Base-by-base conservation (phyloP, 2,329 filamentous ascomycete species). In the Penicillium crustosum region DNA sequence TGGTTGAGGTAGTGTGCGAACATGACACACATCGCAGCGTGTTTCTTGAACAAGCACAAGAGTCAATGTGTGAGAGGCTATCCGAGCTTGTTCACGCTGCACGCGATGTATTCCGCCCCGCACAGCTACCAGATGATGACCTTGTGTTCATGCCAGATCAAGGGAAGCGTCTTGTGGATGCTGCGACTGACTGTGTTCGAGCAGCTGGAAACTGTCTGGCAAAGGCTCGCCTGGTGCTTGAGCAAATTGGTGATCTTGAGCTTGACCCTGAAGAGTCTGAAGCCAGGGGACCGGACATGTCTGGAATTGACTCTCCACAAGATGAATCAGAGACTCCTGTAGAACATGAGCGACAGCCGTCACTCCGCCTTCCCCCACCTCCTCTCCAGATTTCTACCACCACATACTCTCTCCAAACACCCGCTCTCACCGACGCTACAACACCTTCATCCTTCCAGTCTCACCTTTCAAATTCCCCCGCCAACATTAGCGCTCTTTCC, bases 191-290 rank as follows among this genome's bases (percentile, higher is more conserved):
- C 59, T 97, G 93, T 70, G 93, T 99, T 27, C 88, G 91, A 65
- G 89, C 91, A 23, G 92, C 93, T 44, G 93, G 93, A 41, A 92
- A 96, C 66, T 97, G 93, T 73, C 89, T 96, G 21, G 88, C 89
- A 7, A 93, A 93, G 76, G 89, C 93, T 12, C 91, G 91, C 68
- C 83, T 86, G 71, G 86, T 95, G 44, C 89, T 99, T 57, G 92
- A 96, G 75, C 84, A 89, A 60, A 91, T 94, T 62, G 92, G 93
- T 21, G 93, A 96, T 73, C 96, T 96, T 64, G 92, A 96, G 73
- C 86, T 93, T 64, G 86, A 89, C 64, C 74, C 80, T 31, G 75
- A 89, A 27, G 83, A 81, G 8, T 81, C 61, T 35, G 53, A 64
- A 42, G n/a, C 54, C 36, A 23, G 49, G 7, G 19, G 13, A 17